These are phyloP conservation scores for Aspergillus fumigatiaffinis DNA, from an alignment of 2,329 filamentous ascomycete species.

Conservation along the genomic window DNA sequence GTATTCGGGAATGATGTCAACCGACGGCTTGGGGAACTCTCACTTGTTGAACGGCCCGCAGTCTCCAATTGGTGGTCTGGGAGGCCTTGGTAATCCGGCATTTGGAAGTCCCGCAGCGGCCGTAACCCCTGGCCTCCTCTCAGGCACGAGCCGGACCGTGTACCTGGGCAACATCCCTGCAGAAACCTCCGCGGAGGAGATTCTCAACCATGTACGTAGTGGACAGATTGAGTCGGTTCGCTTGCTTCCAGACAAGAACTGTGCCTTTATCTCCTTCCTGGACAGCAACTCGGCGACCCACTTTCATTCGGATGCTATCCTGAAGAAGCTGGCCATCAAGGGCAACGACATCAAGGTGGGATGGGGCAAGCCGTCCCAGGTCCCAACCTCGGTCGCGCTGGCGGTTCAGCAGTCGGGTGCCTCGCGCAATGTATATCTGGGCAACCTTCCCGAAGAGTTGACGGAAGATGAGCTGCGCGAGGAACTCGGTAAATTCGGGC, in stretches of 20 bases:
- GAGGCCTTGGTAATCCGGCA: constrained; percentile 57
- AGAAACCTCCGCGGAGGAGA: constrained; percentile 94
- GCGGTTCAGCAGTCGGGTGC: constrained; percentile 96
- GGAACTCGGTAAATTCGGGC: constrained; percentile 91
- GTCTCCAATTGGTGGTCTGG: constrained; percentile 76
- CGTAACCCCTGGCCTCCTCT: constrained; percentile 74
- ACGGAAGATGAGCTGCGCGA: constrained; percentile 89
- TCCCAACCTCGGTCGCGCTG: constrained; percentile 93
- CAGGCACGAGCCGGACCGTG: constrained; percentile 90
- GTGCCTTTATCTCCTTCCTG: constrained; percentile 97
- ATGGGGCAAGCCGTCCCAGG: constrained; percentile 98
- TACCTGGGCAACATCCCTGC: constrained; percentile 98
- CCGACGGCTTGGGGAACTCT: constrained; percentile 74
- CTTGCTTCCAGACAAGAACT: constrained; percentile 97
- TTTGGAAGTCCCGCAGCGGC: constrained; percentile 66
- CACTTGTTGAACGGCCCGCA: constrained; percentile 79
- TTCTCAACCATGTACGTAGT: constrained; percentile 90
- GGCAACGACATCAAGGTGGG: constrained; percentile 99
- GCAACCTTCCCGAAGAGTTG: constrained; percentile 86
- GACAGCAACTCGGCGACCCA: constrained; percentile 97
- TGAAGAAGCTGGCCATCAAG: constrained; percentile 98
- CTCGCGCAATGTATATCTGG: constrained; percentile 94
- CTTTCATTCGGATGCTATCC: constrained; percentile 98
- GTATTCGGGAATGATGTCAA: constrained; percentile 81
- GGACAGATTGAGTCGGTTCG: constrained; percentile 99